Conservation (phyloP, 192 early-diverging fungal genomes). For the Podila minutissima region DNA sequence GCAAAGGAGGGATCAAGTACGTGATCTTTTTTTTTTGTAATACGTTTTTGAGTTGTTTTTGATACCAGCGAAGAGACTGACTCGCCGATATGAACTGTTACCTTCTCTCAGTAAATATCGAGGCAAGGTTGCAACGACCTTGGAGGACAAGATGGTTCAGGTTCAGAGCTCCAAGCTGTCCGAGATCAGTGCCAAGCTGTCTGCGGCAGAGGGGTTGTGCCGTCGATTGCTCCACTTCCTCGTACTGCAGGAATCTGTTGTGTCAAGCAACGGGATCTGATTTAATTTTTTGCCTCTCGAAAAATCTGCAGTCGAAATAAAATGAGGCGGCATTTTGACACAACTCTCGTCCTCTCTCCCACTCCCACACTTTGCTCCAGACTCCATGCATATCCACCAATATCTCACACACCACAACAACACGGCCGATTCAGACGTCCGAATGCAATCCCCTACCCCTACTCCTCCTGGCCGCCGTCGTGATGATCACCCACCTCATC, state of each 20-base stretch:
- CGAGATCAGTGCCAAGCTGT: conserved; percentile 30
- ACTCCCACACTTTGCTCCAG: too few relatives aligned
- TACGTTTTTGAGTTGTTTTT: not conserved
- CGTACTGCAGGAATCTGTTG: conserved; percentile 36
- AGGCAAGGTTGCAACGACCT: conserved; percentile 42
- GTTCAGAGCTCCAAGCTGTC: conserved; percentile 34
- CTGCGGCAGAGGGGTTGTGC: conserved; percentile 25
- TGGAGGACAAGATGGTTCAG: conserved; percentile 50
- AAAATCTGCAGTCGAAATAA: too few relatives aligned
- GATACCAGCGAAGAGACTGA: not conserved
- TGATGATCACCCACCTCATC: too few relatives aligned
- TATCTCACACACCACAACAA: too few relatives aligned
- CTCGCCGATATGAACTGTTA: not conserved
- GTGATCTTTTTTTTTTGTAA: not conserved
- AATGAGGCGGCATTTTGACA: too few relatives aligned
- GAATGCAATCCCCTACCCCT: too few relatives aligned
- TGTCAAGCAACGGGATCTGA: too few relatives aligned
- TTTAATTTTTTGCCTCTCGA: too few relatives aligned
- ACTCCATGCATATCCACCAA: too few relatives aligned
- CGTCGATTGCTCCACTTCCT: conserved; percentile 37
- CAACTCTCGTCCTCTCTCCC: too few relatives aligned
- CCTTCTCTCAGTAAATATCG: conserved; percentile 29
- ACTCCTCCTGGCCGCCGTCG: too few relatives aligned
- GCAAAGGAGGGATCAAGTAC: conserved; percentile 51
- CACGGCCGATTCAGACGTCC: too few relatives aligned